Base-by-base conservation (phyloP, 257 asterid species). In the Solanum pimpinellifolium region DNA sequence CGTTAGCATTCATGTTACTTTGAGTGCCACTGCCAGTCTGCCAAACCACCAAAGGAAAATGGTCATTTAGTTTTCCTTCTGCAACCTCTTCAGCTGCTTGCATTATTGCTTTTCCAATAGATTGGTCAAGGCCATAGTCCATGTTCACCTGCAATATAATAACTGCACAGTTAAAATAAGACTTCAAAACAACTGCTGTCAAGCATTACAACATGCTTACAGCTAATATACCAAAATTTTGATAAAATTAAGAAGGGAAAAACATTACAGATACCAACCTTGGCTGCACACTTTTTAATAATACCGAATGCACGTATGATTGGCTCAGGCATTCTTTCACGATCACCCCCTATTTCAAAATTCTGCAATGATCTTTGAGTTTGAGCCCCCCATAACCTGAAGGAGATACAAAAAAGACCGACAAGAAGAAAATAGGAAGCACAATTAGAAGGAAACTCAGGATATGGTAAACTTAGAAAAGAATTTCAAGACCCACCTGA, bases 21-120 rank as follows among this genome's bases (percentile, higher is more conserved):
- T 97, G 99, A 83, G 99, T 97, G 59, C 99, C 99, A 89, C 99
- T 96, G 82, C 99, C 99, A 89, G 99, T 97, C 91, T 96, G 99
- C 99, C 99, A 97, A 90, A 97, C 96, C 88, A 97, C 99, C 96
- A 96, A 90, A 2, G 99, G 99, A 39, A 97, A 97, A 92, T 97
- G 99, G 87, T 97, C 98, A 62, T 95, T 96, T 88, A 96, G 86
- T 91, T 96, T 95, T 85, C 99, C 99, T 88, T 96, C 98, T 25
- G 98, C 98, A 80, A 97, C 99, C 92, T 97, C 99, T 90, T 97
- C 96, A 8, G 99, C 98, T 52, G 99, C 98, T 92, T 95, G 95
- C 98, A 97, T 96, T 42, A 97, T 88, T 77, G 99, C 98, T 89
- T 95, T 97, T 85, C 99, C 99, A 37, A 94, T 95, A 89, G 95